Evolutionary conservation across 1,284 basidiomycete genomes (phyloP), one percentile per base, ranked within the genome.

Genomic region (Fomitopsis betulina): DNA sequence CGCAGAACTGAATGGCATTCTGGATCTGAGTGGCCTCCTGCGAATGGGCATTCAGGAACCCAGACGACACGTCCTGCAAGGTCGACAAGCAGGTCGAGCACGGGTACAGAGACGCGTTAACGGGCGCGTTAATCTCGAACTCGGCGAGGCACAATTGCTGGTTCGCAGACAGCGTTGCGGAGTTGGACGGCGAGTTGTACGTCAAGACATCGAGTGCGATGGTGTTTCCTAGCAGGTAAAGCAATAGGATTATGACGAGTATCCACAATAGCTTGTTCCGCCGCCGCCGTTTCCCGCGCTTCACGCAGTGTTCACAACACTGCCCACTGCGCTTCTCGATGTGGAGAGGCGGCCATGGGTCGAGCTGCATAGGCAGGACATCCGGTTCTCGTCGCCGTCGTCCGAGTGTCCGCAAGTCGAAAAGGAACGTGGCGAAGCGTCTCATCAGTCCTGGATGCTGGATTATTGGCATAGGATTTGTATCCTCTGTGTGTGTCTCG

Each of bases 1-100:
- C 73, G 58, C 81, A 83, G 62, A 83, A 83, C 62, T 83, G 80
- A 0, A 78, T 60, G 1, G 75, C 73, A 40, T 73, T 74, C 47
- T 62, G 56, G 38, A 78, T 68, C 25, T 65, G 62, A 60, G 75
- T 68, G 13, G 67, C 58, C 33, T 74, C 73, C 45, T 73, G 65
- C 8, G 69, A 45, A 52, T 75, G 72, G 7, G 65, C 65, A 7
- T 69, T 63, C 1, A 70, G 70, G 58, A 73, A 72, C 42, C 68
- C 73, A 12, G 70, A 67, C 5, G 80, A 73, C 10, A 82, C 69
- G 13, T 67, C 64, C 61, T 74, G 72, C 1, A 83, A 66, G 23
- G 73, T 63, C 0, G 79, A 65, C 27, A 80, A 72, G 62, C 81
- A 83, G 4, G 75, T 74, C 37, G 75, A 74, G 62, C 82, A 83